phyloP scores from a whole-genome alignment of 805 yeast genomes.

The Scheffersomyces stipitis region DNA sequence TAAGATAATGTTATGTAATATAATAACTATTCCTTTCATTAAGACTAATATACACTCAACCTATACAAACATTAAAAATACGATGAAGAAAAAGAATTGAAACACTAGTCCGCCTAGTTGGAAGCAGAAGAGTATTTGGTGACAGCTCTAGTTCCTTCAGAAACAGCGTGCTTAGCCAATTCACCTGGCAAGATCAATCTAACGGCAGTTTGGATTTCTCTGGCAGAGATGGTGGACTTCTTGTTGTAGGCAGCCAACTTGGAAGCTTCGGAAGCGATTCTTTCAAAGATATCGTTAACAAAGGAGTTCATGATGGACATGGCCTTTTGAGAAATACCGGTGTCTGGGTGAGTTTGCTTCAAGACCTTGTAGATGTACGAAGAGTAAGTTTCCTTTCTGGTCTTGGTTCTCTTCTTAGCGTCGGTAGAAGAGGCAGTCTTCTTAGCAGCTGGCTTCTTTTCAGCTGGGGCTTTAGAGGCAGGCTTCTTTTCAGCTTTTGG shows the following conservation, averaged over 20 bases:
- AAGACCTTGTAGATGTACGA: slow-evolving; percentile 98
- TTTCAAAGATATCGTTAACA: slow-evolving; percentile 96
- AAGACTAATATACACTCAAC: slow-evolving; percentile 16
- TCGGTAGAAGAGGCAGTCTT: slow-evolving; percentile 80
- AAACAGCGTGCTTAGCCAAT: slow-evolving; percentile 96
- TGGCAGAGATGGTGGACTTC: slow-evolving; percentile 95
- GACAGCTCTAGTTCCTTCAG: slow-evolving; percentile 98
- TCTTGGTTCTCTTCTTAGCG: slow-evolving; percentile 88
- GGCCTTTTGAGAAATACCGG: slow-evolving; percentile 98
- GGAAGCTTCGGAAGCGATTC: slow-evolving; percentile 97
- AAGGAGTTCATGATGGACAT: slow-evolving; percentile 99
- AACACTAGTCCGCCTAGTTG: slow-evolving; percentile 19
- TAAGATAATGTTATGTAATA: neutral
- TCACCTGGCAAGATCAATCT: slow-evolving; percentile 98
- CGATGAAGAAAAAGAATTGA: slow-evolving; percentile 6
- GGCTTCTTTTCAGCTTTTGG: slow-evolving; percentile 63
- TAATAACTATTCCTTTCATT: neutral
- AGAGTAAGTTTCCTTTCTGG: slow-evolving; percentile 97
- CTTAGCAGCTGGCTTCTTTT: slow-evolving; percentile 89
- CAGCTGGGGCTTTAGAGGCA: slow-evolving; percentile 98
- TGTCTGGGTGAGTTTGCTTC: slow-evolving; percentile 98
- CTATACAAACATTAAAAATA: slow-evolving; percentile 12
- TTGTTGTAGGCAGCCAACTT: slow-evolving; percentile 98
- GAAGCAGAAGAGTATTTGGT: slow-evolving; percentile 86
- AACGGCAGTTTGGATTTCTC: slow-evolving; percentile 98